Percentiles rank a stretch among this genome's conserved stretches.
Evolutionary conservation across 2,329 filamentous ascomycete genomes (phyloP).

Genomic region (Leptographium galeiforme): DNA sequence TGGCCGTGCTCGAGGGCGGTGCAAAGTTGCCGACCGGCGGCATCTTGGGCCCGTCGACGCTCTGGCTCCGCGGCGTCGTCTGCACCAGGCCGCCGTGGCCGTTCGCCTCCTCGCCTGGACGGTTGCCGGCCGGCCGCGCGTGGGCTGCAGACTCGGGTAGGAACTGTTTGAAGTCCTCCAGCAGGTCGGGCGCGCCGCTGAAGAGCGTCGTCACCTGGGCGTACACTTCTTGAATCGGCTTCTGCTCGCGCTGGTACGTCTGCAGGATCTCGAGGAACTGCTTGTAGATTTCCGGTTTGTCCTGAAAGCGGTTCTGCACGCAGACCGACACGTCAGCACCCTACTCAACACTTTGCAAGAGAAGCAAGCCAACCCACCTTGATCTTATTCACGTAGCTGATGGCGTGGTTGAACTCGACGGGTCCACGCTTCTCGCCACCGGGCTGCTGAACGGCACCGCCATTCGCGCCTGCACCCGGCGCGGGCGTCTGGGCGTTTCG

Average conservation of each 20-base stretch:
- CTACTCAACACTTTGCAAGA: neutral
- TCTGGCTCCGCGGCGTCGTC: conserved; percentile 39
- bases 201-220: conserved; percentile 92
- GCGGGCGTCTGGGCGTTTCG: conserved; percentile 41
- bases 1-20: conserved; percentile 63
- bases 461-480: conserved; percentile 46
- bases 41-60: conserved; percentile 58
- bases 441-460: conserved; percentile 43
- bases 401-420: conserved; percentile 97
- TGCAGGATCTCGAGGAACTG: conserved; percentile 97
- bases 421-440: conserved; percentile 76
- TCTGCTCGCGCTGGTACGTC: conserved; percentile 95
- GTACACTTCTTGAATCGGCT: conserved; percentile 97
- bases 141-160: conserved; percentile 70
- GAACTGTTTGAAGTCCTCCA: conserved; percentile 98
- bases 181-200: conserved; percentile 79
- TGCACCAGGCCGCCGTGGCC: conserved; percentile 30
- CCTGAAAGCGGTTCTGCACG: conserved; percentile 79
- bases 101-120: conserved; percentile 46
- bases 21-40: conserved; percentile 94
- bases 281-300: conserved; percentile 97
- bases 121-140: conserved; percentile 42
- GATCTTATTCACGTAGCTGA: conserved; percentile 99
- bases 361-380: conserved; percentile 51
- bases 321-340: neutral